Conservation (phyloP, 2,329 filamentous ascomycete genomes). For the Colletotrichum camelliae region DNA sequence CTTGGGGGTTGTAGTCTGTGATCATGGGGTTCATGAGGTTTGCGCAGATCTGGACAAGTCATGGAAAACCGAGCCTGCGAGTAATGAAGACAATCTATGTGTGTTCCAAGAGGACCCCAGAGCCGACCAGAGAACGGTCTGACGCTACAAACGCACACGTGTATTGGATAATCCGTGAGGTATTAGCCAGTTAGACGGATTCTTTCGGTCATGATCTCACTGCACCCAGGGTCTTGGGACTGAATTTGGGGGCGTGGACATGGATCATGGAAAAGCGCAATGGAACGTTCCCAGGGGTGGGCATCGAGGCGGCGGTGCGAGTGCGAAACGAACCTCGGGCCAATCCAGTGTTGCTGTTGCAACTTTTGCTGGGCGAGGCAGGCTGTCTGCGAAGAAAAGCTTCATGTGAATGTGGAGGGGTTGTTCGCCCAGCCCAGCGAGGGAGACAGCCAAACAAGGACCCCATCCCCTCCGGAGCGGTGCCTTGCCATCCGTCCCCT, state of each 20-base stretch:
- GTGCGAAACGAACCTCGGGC: not conserved
- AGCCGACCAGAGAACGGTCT: not conserved
- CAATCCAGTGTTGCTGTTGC: not conserved
- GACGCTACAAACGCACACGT: not conserved
- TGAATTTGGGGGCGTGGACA: not conserved
- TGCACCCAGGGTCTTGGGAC: not conserved
- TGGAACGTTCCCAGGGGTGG: not conserved
- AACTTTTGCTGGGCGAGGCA: not conserved
- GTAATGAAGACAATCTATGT: not conserved
- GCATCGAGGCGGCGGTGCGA: not conserved
- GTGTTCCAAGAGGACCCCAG: not conserved
- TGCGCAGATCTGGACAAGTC: not conserved
- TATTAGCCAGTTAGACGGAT: not conserved
- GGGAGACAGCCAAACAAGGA: not conserved
- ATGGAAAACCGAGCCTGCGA: not conserved
- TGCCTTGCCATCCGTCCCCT: not conserved
- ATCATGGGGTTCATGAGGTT: not conserved
- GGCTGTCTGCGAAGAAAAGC: not conserved
- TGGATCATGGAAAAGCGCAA: not conserved
- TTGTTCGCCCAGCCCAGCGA: not conserved
- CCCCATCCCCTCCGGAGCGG: not conserved
- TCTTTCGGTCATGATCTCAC: not conserved
- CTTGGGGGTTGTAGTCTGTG: not conserved
- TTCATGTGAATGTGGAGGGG: slow-evolving; percentile 9
- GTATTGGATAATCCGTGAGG: not conserved